Base-by-base conservation (phyloP, 2,329 filamentous ascomycete genomes). In the Emergomyces africanus region DNA sequence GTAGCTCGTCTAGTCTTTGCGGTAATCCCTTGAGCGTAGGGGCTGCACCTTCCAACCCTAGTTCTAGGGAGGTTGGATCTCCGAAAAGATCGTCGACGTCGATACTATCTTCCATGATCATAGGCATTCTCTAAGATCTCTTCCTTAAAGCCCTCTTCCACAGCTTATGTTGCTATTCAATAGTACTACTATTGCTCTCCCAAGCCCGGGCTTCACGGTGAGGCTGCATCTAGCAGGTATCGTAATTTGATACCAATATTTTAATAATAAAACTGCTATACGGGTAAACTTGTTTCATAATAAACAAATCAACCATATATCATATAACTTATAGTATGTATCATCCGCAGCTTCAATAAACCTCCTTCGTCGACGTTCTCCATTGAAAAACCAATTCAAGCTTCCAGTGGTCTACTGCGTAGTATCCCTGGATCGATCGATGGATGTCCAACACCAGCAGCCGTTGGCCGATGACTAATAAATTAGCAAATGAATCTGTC, bases 71-170 rank as follows among this genome's bases (percentile, higher is more conserved):
- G 72, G 64, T 74, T 71, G 68, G 78, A 75, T 90, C 87, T 42
- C 85, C 87, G 70, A 91, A 91, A 39, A 91, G 78, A 69, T 91
- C 88, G 67, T 88, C 84, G 48, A 87, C 84, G 64, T 84, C 82
- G 65, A 85, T 71, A 30, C 78, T 76, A 61, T 78, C 73, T 70
- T 81, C 76, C 80, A 84, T 79, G 62, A 82, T 82, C 68, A 80
- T 69, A 59, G 77, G 77, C 76, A 79, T 80, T 48, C 48, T 66
- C 48, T 66, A 61, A 35, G 23, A 42, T 44, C 30, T 6, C 37
- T n/a, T 12, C 33, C 9, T 35, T 51, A 51, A 33, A 51, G 5
- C 28, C 30, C 30, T n/a, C 25, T 10, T 37, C n/a, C 50, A 39
- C 28, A 14, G 10, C n/a, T 39, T 23, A 33, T n/a, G 50, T 5